Percentiles rank a stretch among this genome's conserved stretches.
Conservation (phyloP, 108 stramenopile species). For the Bacterosira constricta region DNA sequence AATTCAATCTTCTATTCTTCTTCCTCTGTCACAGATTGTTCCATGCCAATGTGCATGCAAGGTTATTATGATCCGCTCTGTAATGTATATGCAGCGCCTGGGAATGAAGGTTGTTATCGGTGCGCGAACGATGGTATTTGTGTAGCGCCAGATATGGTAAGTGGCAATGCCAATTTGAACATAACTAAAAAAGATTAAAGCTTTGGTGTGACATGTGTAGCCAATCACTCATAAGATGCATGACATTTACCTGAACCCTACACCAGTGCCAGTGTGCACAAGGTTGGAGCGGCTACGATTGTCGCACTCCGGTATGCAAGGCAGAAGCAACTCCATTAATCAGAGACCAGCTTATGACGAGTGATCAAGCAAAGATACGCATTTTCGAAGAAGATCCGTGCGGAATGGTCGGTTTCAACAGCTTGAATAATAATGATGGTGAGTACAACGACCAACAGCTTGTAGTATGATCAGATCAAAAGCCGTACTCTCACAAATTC, state of each 20-base stretch:
- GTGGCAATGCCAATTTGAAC: background rate
- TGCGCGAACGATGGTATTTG: constrained; percentile 87
- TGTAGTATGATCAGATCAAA: background rate
- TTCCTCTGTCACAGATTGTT: no score
- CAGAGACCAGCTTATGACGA: constrained; percentile 68
- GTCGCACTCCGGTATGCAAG: constrained; percentile 80
- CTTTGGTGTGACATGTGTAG: background rate
- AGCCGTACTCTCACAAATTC: background rate
- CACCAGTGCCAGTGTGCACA: constrained; percentile 67
- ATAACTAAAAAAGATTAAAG: no score
- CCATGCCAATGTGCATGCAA: constrained; percentile 83
- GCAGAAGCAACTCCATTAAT: constrained; percentile 60
- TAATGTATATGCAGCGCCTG: constrained; percentile 56
- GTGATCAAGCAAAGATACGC: constrained; percentile 67
- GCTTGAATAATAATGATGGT: constrained; percentile 18
- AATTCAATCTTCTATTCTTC: no score
- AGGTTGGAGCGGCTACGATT: constrained; percentile 89
- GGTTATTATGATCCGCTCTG: constrained; percentile 84
- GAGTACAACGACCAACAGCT: no score
- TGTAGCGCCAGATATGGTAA: constrained; percentile 71
- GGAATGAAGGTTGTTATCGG: constrained; percentile 85
- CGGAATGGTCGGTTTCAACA: constrained; percentile 50
- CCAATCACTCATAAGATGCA: background rate
- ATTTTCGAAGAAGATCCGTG: constrained; percentile 87
- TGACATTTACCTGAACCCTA: background rate